A percentile compares a stretch with the other conserved stretches of the same genome.
Conservation (phyloP, 257 asterid genomes). For the Solanum chiquidenum region DNA sequence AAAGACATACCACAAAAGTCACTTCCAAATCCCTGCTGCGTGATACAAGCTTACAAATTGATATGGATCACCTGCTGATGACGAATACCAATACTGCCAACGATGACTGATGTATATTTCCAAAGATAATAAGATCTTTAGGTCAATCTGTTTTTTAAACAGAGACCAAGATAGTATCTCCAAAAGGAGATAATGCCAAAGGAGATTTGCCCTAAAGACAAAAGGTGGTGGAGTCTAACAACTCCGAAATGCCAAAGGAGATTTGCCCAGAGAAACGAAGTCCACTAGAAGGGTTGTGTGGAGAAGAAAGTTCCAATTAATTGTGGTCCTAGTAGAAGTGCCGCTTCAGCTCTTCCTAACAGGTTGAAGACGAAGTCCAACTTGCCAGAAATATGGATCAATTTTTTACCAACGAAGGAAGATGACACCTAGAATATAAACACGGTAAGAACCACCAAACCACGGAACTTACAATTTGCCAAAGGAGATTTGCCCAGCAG, state of each 20-base stretch:
- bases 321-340: conserved; percentile 6
- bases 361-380: conserved; percentile 7
- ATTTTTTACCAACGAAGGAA: background rate
- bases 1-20: conserved; percentile 14
- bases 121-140: background rate
- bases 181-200: conserved; percentile 83
- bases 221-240: conserved; percentile 14
- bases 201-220: conserved; percentile 70
- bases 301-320: conserved; percentile 7
- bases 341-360: conserved; percentile 1
- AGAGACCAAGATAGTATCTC: conserved; percentile 33
- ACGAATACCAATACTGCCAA: background rate
- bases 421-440: conserved; percentile 1
- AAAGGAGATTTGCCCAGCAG: conserved; percentile 55
- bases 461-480: conserved; percentile 36
- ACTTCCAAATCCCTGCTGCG: background rate
- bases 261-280: conserved; percentile 38
- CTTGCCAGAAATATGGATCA: background rate
- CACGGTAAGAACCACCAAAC: conserved; percentile 16
- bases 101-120: background rate
- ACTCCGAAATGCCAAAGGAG: conserved; percentile 74
- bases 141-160: conserved; percentile 8
- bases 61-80: background rate
- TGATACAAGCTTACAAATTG: background rate
- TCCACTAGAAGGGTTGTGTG: conserved; percentile 10